Evolutionary conservation across 2,329 filamentous ascomycete species (phyloP), one percentile per base, ranked within the genome.

Genomic region (Fusarium liriodendri): DNA sequence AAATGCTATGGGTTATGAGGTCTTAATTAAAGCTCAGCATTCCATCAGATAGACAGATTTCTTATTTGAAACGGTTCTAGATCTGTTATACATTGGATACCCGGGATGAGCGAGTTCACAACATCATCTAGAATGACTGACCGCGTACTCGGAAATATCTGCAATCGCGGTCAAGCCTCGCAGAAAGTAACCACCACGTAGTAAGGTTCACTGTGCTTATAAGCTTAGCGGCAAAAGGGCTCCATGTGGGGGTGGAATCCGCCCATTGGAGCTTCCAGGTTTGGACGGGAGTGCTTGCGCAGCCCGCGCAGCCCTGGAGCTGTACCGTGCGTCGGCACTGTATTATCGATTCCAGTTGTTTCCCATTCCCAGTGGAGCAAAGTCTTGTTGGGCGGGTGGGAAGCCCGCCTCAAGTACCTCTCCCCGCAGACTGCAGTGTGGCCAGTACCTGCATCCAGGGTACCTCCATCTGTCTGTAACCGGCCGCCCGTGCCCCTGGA

Each of bases 281-380:
- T 74, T 62, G 71, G 55, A 64, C 63, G 71, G 71, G 71, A 73
- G 67, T 54, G 71, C 64, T 72, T 71, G 71, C 64, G 71, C 58
- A 74, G 68, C 72, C 68, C 69, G 71, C 67, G 71, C 58, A 74
- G 68, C 72, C 71, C 69, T 75, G 65, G 38, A 70, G 47, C 32
- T 52, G 65, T 62, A 72, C 69, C 69, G 70, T 72, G 70, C 68
- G 38, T 35, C 37, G 27, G 50, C 55, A 73, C 71, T 71, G 71
- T 73, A 64, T 42, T 52, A 33, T 60, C 35, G 59, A 25, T 37
- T 50, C 45, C 47, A 64, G 20, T 18, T 54, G 14, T 25, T 32
- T 25, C 35, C 20, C 16, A 62, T 32, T 25, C 35, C 20, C 16
- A 62, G 42, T 52, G 50, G 42, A n/a, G n/a, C 22, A 40, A 40